These are phyloP conservation scores for Penicillium psychrofluorescens DNA, from an alignment of 495 filamentous ascomycete genomes.

Conservation along the genomic window DNA sequence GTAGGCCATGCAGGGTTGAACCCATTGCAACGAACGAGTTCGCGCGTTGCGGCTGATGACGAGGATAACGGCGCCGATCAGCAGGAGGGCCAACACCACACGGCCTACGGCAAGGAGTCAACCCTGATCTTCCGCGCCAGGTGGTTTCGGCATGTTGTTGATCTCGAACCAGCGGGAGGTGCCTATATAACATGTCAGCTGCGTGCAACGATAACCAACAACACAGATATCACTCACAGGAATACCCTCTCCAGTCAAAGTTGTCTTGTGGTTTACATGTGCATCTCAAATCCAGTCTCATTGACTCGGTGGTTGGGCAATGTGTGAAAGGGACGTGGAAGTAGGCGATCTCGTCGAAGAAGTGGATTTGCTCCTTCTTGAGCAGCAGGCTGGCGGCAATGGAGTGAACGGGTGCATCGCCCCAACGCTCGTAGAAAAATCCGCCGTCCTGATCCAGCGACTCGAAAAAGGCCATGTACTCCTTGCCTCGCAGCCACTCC, in stretches of 20 bases:
- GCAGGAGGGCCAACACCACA: conserved; percentile 9
- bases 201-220: too few species aligned
- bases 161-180: conserved; percentile 79
- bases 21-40: conserved; percentile 9
- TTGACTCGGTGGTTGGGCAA: conserved; percentile 83
- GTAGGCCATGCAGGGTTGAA: conserved; percentile 9
- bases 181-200: conserved; percentile 35
- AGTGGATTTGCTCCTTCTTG: conserved; percentile 88
- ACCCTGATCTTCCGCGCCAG: conserved; percentile 66
- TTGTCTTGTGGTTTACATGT: conserved; percentile 93
- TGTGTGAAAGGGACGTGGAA: conserved; percentile 99
- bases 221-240: conserved; percentile 54
- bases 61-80: conserved; percentile 11
- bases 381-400: conserved; percentile 83
- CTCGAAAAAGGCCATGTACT: conserved; percentile 76
- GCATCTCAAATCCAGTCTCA: conserved; percentile 73
- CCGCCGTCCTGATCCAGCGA: conserved; percentile 74
- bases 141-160: conserved; percentile 70
- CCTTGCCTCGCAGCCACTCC: conserved; percentile 72
- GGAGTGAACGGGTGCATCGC: conserved; percentile 88
- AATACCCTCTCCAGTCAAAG: conserved; percentile 98
- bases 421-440: conserved; percentile 93
- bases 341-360: conserved; percentile 98
- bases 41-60: conserved; percentile 17
- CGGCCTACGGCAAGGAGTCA: conserved; percentile 28